A percentile compares a stretch with the other conserved stretches of the same genome.
These are phyloP conservation scores for Epichloe aotearoae DNA, from an alignment of 2,329 filamentous ascomycete species.

Conservation along the genomic window DNA sequence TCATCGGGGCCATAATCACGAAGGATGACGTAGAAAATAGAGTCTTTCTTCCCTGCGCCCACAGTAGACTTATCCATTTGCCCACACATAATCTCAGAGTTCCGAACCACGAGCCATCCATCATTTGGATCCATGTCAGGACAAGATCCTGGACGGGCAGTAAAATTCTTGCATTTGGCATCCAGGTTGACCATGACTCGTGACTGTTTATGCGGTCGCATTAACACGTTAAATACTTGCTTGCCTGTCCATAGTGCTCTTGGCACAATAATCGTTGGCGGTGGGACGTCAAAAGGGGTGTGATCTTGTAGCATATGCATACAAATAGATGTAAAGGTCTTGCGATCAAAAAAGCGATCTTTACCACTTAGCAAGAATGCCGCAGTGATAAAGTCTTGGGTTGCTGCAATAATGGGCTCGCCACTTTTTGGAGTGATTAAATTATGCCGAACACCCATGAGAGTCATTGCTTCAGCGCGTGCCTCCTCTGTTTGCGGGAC, in stretches of 20 bases:
- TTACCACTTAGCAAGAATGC: constrained; percentile 86
- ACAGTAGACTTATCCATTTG: constrained; percentile 97
- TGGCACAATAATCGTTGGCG: constrained; percentile 76
- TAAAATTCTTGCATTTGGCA: constrained; percentile 76
- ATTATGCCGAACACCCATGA: constrained; percentile 98
- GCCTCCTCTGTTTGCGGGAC: constrained; percentile 97
- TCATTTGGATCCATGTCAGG: constrained; percentile 77
- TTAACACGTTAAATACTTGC: constrained; percentile 82
- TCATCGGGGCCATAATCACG: constrained; percentile 87
- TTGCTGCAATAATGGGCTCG: constrained; percentile 96
- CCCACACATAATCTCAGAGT: constrained; percentile 95
- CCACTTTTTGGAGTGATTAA: constrained; percentile 93
- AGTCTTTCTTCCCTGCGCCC: constrained; percentile 95
- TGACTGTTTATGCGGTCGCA: constrained; percentile 78
- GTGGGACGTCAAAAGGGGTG: constrained; percentile 68
- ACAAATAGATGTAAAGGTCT: constrained; percentile 78
- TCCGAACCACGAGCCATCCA: constrained; percentile 81
- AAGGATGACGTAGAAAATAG: constrained; percentile 91
- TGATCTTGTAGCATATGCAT: constrained; percentile 84
- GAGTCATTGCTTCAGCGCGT: constrained; percentile 80
- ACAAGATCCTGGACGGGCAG: constrained; percentile 39
- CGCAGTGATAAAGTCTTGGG: constrained; percentile 96
- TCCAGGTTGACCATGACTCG: constrained; percentile 83
- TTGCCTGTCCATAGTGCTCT: constrained; percentile 91
- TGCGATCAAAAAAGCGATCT: constrained; percentile 82